phyloP scores from a whole-genome alignment of 345 rosid genomes.

The Salix brachista region DNA sequence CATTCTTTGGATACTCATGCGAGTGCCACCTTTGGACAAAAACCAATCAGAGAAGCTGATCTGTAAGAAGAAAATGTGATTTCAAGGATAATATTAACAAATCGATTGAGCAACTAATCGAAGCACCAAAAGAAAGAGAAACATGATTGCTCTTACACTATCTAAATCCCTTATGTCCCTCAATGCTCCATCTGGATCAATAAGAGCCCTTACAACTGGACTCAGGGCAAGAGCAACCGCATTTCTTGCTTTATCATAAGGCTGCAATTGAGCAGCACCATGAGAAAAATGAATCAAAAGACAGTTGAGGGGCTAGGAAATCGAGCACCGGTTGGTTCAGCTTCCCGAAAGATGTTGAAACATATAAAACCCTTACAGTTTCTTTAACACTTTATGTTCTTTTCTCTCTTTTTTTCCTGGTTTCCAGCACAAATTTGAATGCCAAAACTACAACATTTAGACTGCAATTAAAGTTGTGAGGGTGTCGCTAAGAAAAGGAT shows the following conservation, averaged over 20 bases:
- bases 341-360: no score
- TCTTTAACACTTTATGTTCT: no score
- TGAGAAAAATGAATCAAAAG: background rate
- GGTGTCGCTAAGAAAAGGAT: no score
- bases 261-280: constrained; percentile 36
- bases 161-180: constrained; percentile 79
- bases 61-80: constrained; percentile 37
- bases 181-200: constrained; percentile 52
- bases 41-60: constrained; percentile 97
- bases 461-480: no score
- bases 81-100: background rate
- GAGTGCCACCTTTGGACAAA: constrained; percentile 91
- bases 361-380: no score
- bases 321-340: no score
- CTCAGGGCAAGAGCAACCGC: constrained; percentile 90
- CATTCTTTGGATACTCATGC: constrained; percentile 85
- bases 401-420: no score
- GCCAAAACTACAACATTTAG: no score
- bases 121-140: constrained; percentile 3
- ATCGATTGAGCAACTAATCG: background rate
- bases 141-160: constrained; percentile 44
- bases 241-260: constrained; percentile 91
- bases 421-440: no score
- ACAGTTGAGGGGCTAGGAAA: no score
- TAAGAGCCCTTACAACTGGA: constrained; percentile 75